Evolutionary conservation across 208 protist species (phyloP), one percentile per base, ranked within the genome.

Genomic region (Trypanosoma avium): DNA sequence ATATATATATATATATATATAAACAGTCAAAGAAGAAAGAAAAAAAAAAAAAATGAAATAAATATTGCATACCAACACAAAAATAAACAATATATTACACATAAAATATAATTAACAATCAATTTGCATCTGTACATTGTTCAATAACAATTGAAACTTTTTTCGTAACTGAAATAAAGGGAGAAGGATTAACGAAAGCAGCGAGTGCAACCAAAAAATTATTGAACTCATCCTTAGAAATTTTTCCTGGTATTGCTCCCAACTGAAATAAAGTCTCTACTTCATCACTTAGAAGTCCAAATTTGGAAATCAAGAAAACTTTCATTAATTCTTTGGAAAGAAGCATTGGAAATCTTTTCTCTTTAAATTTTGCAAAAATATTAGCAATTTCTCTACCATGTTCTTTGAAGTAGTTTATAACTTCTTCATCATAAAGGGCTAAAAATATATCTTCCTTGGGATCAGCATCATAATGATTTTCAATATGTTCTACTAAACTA

Each of bases 101-200:
- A 57, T 42, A 6, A 40, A 57, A 36, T 19, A 15, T 5, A 21
- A 30, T 9, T 22, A 17, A 57, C 32, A 4, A 30, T 64, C 26
- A 46, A 22, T 29, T n/a, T 26, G 6, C 29, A 9, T 56, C 38
- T 64, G 40, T 60, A 63, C 50, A 75, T 48, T 36, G 57, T 24
- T 80, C 56, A 4, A 93, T 55, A 7, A 88, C 53, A 7, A 24
- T 29, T n/a, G 68, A 61, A 15, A 93, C 21, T 70, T 95, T 95
- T 38, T 87, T 70, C 32, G 75, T 49, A 0, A 64, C 38, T 19
- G 77, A 48, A 0, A 70, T 57, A 61, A 93, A 95, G 8, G 90
- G 90, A 26, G 84, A 93, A 1, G 90, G 82, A 46, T 90, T 77
- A 9, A 85, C 40, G 64, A 80, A 84, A 3, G 60, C 36, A 22